Evolutionary conservation across 2,329 filamentous ascomycete genomes (phyloP), one percentile per base, ranked within the genome.

Genomic region (Basipetospora chlamydospora): DNA sequence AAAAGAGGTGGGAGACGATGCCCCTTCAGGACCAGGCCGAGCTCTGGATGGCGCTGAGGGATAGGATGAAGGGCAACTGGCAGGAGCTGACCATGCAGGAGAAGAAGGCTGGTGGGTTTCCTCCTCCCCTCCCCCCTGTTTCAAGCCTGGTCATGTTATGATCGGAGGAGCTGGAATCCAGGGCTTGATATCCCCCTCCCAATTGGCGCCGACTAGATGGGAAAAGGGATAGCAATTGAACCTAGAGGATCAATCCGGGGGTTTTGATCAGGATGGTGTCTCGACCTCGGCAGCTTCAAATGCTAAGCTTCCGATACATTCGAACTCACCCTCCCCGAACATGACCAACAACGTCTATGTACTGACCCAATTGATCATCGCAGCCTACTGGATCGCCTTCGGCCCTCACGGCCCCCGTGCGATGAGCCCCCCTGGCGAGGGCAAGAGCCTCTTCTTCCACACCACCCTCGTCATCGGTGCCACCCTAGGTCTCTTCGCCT

Each of bases 61-160:
- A 98, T 67, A 81, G 90, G 57, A 98, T 98, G 90, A 95, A 94
- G 82, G 77, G 74, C 52, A 86, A 85, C 70, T 98, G 90, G 90
- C 75, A 80, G 56, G 85, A 96, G 57, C 69, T 98, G 67, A 95
- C 90, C 36, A 49, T 92, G 54, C 81, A 90, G 64, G 90, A 98
- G 75, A 94, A 98, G 83, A 96, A 93, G 72, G 90, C 90, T 52
- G 88, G 90, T 95, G 78, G 59, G 87, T 84, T 33, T 33, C 28
- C 17, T 37, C 31, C 28, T 29, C 35, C 25, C 31, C 16, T 26
- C 17, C 28, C 15, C 10, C 34, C 13, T 26, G 20, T 17, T 42
- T 18, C 30, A 7, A 26, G 13, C 13, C 35, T n/a, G n/a, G n/a
- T n/a, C n/a, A n/a, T n/a, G n/a, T n/a, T n/a, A n/a, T n/a, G n/a